Conservation (phyloP, 257 asterid species). For the Solanum corneliomulleri region DNA sequence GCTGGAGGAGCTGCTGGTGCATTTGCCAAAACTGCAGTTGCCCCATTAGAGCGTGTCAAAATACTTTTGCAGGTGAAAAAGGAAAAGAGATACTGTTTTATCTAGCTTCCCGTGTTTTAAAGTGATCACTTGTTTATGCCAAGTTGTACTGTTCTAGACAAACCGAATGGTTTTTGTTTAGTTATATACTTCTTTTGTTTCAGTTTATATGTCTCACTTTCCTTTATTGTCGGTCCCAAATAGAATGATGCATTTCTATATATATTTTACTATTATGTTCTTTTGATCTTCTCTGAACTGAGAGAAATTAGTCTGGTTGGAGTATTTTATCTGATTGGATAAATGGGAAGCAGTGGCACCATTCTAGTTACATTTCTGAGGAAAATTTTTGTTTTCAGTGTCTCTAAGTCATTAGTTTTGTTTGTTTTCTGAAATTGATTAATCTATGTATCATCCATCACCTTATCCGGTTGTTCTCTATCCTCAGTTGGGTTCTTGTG, state of each 20-base stretch:
- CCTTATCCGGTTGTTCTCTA: not conserved
- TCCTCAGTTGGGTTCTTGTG: not conserved
- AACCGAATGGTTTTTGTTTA: not conserved
- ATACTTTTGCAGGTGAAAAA: slow-evolving; percentile 81
- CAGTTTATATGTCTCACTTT: not conserved
- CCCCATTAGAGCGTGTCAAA: slow-evolving; percentile 85
- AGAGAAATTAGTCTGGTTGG: not conserved
- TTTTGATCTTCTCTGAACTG: not conserved
- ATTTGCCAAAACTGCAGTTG: slow-evolving; percentile 82
- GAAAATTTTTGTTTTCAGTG: not conserved
- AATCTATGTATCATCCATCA: not conserved
- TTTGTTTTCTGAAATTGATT: not conserved
- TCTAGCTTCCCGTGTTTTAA: not conserved
- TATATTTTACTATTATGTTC: too few relatives aligned
- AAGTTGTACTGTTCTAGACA: not conserved
- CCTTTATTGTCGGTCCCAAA: not conserved
- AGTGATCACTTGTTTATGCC: not conserved
- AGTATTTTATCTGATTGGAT: not conserved
- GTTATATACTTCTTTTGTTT: not conserved
- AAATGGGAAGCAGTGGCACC: not conserved
- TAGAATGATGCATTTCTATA: not conserved
- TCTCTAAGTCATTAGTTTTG: not conserved
- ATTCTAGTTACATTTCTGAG: not conserved
- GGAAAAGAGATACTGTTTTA: not conserved
- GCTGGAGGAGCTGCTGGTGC: slow-evolving; percentile 99